Evolutionary conservation across 352 stramenopile species (phyloP).

Genomic region (Globisporangium megalacanthum): DNA sequence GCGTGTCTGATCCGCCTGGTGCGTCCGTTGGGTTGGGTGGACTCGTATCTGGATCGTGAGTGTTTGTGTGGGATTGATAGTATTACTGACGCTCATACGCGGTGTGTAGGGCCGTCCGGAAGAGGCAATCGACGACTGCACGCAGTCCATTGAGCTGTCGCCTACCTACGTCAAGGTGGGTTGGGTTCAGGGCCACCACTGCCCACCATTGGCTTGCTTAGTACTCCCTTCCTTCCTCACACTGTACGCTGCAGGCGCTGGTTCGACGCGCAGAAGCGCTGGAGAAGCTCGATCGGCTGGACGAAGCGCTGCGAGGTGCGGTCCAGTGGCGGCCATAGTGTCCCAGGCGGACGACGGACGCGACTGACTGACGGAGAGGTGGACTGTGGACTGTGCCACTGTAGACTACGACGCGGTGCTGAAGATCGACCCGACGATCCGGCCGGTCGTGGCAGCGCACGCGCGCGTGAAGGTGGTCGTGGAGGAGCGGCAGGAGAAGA

Average conservation of each 20-base stretch:
- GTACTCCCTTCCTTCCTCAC: constrained; percentile 6
- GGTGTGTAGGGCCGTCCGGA: constrained; percentile 45
- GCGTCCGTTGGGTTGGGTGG: neutral
- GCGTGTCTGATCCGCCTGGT: constrained; percentile 70
- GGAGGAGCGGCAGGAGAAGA: constrained; percentile 95
- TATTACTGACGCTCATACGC: neutral
- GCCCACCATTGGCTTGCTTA: neutral
- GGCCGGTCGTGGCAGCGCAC: constrained; percentile 45
- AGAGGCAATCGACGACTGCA: constrained; percentile 93
- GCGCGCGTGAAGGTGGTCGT: constrained; percentile 85
- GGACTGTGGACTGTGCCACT: neutral
- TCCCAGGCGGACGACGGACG: neutral
- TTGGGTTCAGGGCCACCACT: too few relatives aligned
- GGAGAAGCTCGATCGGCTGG: constrained; percentile 91
- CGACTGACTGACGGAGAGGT: neutral
- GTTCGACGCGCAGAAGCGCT: constrained; percentile 89
- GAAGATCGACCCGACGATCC: constrained; percentile 89
- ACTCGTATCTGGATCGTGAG: neutral
- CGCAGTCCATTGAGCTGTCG: constrained; percentile 91
- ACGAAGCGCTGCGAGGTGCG: constrained; percentile 89
- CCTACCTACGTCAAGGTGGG: constrained; percentile 94
- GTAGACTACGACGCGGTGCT: constrained; percentile 87
- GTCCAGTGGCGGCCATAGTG: too few relatives aligned
- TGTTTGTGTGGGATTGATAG: neutral
- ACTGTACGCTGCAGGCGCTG: constrained; percentile 38